Percentiles rank a stretch among this genome's conserved stretches.
Evolutionary conservation across 2,329 filamentous ascomycete genomes (phyloP).

Genomic region (Grosmannia serpens): DNA sequence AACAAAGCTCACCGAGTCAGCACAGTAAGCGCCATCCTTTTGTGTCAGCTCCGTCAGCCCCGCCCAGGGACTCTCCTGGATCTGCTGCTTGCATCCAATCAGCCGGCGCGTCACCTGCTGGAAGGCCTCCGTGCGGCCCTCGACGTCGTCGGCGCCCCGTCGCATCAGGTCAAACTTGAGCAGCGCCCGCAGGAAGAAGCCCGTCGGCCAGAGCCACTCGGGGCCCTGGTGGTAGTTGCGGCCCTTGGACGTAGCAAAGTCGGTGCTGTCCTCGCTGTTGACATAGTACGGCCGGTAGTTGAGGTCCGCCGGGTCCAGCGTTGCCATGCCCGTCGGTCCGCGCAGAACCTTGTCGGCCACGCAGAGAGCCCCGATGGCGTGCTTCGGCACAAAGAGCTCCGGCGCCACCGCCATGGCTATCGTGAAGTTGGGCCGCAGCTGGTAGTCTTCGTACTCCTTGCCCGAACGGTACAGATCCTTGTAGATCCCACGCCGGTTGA

Average conservation of each 20-base stretch:
- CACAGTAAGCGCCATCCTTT: conserved; percentile 71
- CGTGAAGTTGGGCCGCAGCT: conserved; percentile 85
- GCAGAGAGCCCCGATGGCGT: conserved; percentile 70
- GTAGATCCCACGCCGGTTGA: conserved; percentile 94
- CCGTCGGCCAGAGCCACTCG: conserved; percentile 96
- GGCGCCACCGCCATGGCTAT: conserved; percentile 94
- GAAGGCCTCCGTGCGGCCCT: conserved; percentile 75
- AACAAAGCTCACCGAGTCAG: conserved; percentile 63
- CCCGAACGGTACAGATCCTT: conserved; percentile 91
- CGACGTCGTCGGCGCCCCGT: conserved; percentile 39
- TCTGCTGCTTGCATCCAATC: conserved; percentile 73
- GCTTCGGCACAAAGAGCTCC: conserved; percentile 66
- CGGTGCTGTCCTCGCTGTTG: conserved; percentile 84
- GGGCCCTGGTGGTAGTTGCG: conserved; percentile 97
- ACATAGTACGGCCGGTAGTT: conserved; percentile 94
- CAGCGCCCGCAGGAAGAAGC: conserved; percentile 86
- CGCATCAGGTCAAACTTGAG: conserved; percentile 80
- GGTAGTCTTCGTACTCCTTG: conserved; percentile 96
- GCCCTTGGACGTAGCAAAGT: conserved; percentile 88
- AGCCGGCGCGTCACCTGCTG: conserved; percentile 85
- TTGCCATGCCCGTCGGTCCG: conserved; percentile 89
- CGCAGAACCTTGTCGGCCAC: conserved; percentile 69
- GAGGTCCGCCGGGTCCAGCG: conserved; percentile 78
- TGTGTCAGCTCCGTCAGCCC: conserved; percentile 90
- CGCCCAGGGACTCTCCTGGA: conserved; percentile 72